Base-by-base conservation (phyloP, 2,329 filamentous ascomycete species). In the Canariomyces notabilis region DNA sequence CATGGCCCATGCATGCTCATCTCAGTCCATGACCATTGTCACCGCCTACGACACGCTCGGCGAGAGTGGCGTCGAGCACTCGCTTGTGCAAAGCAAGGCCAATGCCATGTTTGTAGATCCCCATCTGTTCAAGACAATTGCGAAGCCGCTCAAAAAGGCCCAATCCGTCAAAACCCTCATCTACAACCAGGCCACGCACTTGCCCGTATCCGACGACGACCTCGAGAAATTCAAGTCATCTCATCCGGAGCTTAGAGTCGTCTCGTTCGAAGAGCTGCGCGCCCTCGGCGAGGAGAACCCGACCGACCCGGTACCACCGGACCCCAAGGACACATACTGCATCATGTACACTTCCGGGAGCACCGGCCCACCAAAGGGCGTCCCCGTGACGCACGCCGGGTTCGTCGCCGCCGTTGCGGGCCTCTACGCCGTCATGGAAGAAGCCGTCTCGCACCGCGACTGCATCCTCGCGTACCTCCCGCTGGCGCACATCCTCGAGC, bases 1-100 rank as follows among this genome's bases (percentile, higher is more conserved):
- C 44, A 80, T 87, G 59, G 86, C 90, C 37, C 88, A 94, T 64
- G 77, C 69, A 36, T 73, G 85, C 79, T 71, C 82, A 16, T 90
- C 89, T 14, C 91, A 97, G 68, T 90, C 87, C 36, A 81, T 96
- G 64, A 82, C 87, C 49, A 90, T 96, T 56, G 91, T 96, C 41
- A 97, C 91, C 37, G 89, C 90, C 41, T 96, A 96, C 68, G 90
- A 96, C 66, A 95, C 89, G 22, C 83, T 96, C 36, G 90, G 90
- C 44, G 79, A 88, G 59, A 81, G 83, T 52, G 90, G 89, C 37
- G 78, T 96, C 53, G 82, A 85, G 70, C 89, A 95, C 72, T 94
- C 89, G 3, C 78, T 96, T 54, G 74, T 82, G 18, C 87, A 95
- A 69, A 93, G 89, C 43, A 74, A 82, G 52, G 85, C 88, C 42